Evolutionary conservation across 2,329 filamentous ascomycete genomes (phyloP), one percentile per base, ranked within the genome.

Genomic region (Ophiostoma australiae): DNA sequence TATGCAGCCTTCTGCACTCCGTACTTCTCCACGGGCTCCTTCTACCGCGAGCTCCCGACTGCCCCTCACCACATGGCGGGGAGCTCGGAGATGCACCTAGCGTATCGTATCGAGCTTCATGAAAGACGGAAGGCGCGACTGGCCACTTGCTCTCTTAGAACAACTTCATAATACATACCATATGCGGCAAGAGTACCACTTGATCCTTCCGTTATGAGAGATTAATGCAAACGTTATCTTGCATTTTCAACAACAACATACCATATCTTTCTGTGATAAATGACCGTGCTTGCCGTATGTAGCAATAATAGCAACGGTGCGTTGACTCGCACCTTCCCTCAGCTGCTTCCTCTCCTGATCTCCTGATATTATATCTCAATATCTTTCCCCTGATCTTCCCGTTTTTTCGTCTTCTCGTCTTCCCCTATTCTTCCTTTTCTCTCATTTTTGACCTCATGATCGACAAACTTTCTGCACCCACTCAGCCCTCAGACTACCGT

Each of bases 41-140:
- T 65, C 61, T 27, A 35, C 58, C 33, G 35, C 33, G 63, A 66
- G 35, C 58, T 39, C 63, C 15, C 33, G 6, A 65, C 23, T 66
- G 63, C 35, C 63, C 63, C 63, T 66, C 63, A 39, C 35, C 63
- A 66, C 35, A 66, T 66, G 63, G 58, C 58, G 58, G 58, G 58
- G 52, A 58, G 52, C 52, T 58, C 52, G 52, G 52, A 58, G 23
- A 58, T 58, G 52, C 23, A 58, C 52, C 52, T 58, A 58, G 52
- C 52, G 52, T 58, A 58, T 58, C 52, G 23, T 58, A 58, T 13
- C 52, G 23, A 58, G 58, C 58, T 31, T 31, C 27, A 63, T 33
- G 7, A 48, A 48, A 48, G 17, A 7, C 33, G 27, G 58, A 33
- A 63, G 58, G 58, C 58, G 27, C 58, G 27, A 63, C 58, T 63